Evolutionary conservation across 2,329 filamentous ascomycete genomes (phyloP).

Genomic region (Cladophialophora exuberans): DNA sequence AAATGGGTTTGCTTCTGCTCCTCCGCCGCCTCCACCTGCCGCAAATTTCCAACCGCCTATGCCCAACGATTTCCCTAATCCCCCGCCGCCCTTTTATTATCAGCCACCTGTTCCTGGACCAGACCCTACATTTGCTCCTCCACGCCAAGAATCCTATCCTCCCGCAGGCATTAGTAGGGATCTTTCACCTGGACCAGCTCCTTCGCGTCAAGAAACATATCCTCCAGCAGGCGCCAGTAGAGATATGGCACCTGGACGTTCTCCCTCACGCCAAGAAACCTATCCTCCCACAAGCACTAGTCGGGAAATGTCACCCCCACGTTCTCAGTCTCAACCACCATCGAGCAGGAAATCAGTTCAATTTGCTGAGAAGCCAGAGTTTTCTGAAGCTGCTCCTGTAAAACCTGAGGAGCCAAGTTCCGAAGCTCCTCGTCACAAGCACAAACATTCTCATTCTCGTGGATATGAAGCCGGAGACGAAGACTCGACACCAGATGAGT

Average conservation of each 20-base stretch:
- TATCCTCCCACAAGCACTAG: slow-evolving; percentile 19
- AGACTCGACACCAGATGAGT: slow-evolving; percentile 29
- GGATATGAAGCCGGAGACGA: slow-evolving; percentile 49
- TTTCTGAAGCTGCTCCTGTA: slow-evolving; percentile 13
- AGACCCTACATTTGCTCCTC: background rate
- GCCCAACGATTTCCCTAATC: background rate
- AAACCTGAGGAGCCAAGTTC: slow-evolving; percentile 24
- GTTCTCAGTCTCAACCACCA: slow-evolving; percentile 23
- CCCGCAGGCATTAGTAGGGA: too few species aligned
- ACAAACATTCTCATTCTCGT: slow-evolving; percentile 22
- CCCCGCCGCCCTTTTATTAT: background rate
- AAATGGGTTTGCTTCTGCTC: slow-evolving; percentile 17
- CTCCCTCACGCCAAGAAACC: background rate
- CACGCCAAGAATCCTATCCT: background rate
- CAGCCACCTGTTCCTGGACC: background rate
- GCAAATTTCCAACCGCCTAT: slow-evolving; percentile 26
- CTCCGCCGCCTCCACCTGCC: slow-evolving; percentile 28
- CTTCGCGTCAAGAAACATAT: too few species aligned
- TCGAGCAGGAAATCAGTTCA: slow-evolving; percentile 30
- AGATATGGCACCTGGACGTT: too few species aligned
- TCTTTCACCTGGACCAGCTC: too few species aligned
- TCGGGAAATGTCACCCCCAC: slow-evolving; percentile 20
- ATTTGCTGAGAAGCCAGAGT: slow-evolving; percentile 30
- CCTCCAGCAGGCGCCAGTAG: too few species aligned
- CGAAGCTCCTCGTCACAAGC: slow-evolving; percentile 21